phyloP scores from a whole-genome alignment of 148 eudicot genomes.

The Fagopyrum tataricum region DNA sequence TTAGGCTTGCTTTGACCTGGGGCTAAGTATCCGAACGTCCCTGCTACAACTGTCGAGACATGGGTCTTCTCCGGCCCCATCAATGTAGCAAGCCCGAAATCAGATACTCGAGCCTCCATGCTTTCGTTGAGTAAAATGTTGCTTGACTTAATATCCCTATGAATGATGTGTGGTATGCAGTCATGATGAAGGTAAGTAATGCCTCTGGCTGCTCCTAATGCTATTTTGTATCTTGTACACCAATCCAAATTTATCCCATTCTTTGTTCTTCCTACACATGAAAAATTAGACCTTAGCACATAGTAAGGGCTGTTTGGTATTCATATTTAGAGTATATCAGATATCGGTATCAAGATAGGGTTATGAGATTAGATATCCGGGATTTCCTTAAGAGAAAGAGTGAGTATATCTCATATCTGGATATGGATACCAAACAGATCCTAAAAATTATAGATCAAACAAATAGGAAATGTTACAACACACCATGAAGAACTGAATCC shows the following conservation, averaged over 20 bases:
- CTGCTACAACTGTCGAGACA: constrained; percentile 77
- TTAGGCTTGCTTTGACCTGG: constrained; percentile 44
- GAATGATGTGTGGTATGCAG: constrained; percentile 90
- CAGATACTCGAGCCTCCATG: constrained; percentile 81
- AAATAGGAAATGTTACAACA: neutral
- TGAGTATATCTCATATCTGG: too few relatives aligned
- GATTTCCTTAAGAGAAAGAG: too few relatives aligned
- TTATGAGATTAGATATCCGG: too few relatives aligned
- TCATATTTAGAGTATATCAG: too few relatives aligned
- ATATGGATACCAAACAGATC: too few relatives aligned
- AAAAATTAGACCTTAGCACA: neutral
- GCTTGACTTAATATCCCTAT: constrained; percentile 92
- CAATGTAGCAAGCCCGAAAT: constrained; percentile 86
- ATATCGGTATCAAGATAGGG: too few relatives aligned
- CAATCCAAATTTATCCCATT: constrained; percentile 43
- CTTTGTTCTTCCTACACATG: constrained; percentile 8
- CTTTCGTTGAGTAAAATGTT: constrained; percentile 72
- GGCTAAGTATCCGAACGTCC: constrained; percentile 92
- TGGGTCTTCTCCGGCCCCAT: constrained; percentile 89
- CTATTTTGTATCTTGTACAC: constrained; percentile 73
- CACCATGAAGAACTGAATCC: constrained; percentile 68
- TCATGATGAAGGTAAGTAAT: constrained; percentile 89
- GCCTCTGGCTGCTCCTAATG: constrained; percentile 86
- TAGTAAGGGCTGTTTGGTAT: too few relatives aligned
- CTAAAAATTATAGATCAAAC: too few relatives aligned